phyloP scores from a whole-genome alignment of 2,329 filamentous ascomycete genomes.

The Hortaea werneckii region DNA sequence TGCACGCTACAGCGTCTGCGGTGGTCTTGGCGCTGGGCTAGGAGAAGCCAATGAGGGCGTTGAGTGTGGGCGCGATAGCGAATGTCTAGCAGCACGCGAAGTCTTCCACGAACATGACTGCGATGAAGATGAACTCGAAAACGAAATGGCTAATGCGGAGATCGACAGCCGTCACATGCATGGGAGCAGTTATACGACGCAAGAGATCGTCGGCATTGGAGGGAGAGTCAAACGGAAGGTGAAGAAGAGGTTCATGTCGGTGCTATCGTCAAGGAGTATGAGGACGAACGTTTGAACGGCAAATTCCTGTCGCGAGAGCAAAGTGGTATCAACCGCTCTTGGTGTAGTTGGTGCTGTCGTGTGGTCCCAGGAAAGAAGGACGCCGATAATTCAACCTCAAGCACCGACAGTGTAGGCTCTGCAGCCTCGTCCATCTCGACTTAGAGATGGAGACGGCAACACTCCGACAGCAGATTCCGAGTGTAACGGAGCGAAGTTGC shows the following conservation, averaged over 20 bases:
- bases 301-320: conserved; percentile 62
- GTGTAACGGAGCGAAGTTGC: too few relatives aligned
- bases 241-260: conserved; percentile 76
- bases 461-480: too few relatives aligned
- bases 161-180: conserved; percentile 30
- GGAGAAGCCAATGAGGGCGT: conserved; percentile 83
- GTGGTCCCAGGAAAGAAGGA: conserved; percentile 22
- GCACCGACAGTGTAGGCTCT: conserved; percentile 19
- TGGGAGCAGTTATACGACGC: conserved; percentile 66
- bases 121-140: conserved; percentile 54
- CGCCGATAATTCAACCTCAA: conserved; percentile 3
- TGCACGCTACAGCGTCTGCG: conserved; percentile 66
- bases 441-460: background rate
- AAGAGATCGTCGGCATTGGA: conserved; percentile 86
- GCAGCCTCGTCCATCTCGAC: conserved; percentile 8
- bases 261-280: conserved; percentile 74
- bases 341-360: conserved; percentile 86
- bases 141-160: conserved; percentile 21
- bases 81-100: conserved; percentile 65
- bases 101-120: conserved; percentile 79
- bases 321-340: conserved; percentile 59
- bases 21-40: conserved; percentile 75
- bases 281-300: conserved; percentile 60
- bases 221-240: conserved; percentile 79
- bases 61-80: conserved; percentile 67